Base-by-base conservation (phyloP, 1,284 basidiomycete genomes). In the Cystobasidium sp. region DNA sequence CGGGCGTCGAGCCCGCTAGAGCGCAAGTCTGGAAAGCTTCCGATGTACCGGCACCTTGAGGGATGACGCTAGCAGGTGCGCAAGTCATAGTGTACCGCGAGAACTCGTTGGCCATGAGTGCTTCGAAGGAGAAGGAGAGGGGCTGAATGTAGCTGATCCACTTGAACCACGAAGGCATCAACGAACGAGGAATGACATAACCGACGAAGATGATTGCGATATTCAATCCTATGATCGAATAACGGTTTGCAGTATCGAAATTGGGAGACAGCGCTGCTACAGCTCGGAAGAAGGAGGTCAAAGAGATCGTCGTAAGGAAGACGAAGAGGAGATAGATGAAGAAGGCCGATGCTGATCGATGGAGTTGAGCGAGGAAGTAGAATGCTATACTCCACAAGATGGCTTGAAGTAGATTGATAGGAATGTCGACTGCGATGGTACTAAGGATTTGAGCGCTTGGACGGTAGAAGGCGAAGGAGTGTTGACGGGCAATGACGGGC, bases 231-330 rank as follows among this genome's bases (percentile, higher is more conserved):
- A 80, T 58, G 22, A 79, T 80, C 24, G 72, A 79, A 68, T 77
- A 80, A n/a, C 80, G 77, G 68, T 79, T 80, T n/a, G 80, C 80
- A 41, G 75, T 77, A 47, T 81, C 80, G 56, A 81, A 81, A 18
- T 76, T 75, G 4, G 80, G 78, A 18, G 74, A 75, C 43, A 79
- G 74, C 1, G 79, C 78, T 16, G 79, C 80, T 37, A 80, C 75
- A 70, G 78, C 76, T 39, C 80, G 76, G 74, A 81, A 81, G 49
- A 69, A 75, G 39, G 56, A 39, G 10, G 73, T 69, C 22, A 75
- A 53, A 31, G 69, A 58, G 16, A 64, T 74, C 12, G 78, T 78
- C 3, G 79, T 79, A 39, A 77, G 76, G 70, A 76, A 77, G 3
- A 79, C 77, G 68, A 78, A 76, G 49, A 76, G 67, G 39, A 80